Percentiles rank a stretch among this genome's conserved stretches.
Evolutionary conservation across 2,329 filamentous ascomycete genomes (phyloP).

Genomic region (Lasiodiplodia hormozganensis): DNA sequence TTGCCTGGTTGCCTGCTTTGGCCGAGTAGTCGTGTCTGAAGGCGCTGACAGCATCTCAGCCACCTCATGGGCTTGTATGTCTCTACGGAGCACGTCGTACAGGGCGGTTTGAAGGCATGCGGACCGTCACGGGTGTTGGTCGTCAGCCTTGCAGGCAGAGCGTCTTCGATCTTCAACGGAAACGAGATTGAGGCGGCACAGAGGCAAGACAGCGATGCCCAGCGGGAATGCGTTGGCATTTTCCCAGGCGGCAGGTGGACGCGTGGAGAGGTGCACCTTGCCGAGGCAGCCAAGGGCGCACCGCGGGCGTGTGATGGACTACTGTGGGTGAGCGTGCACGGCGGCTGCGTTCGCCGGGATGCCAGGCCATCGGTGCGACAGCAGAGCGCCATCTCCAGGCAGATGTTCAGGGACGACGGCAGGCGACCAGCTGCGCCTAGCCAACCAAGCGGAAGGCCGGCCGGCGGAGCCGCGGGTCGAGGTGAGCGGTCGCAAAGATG

Average conservation of each 20-base stretch:
- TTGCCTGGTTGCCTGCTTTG: constrained; percentile 16
- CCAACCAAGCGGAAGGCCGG: constrained; percentile 13
- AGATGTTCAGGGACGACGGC: neutral
- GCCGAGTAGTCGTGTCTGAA: neutral
- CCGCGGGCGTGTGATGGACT: neutral
- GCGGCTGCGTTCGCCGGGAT: neutral
- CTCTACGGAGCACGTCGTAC: neutral
- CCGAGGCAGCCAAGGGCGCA: neutral
- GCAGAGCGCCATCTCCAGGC: constrained; percentile 3
- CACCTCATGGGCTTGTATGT: neutral
- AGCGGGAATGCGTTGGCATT: neutral
- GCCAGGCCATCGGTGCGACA: neutral
- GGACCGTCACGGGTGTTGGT: neutral
- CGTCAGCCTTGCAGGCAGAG: neutral
- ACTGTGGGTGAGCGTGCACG: constrained; percentile 1
- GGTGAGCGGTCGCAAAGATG: constrained; percentile 26
- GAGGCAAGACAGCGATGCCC: neutral
- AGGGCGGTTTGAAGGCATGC: neutral
- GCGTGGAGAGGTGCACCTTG: neutral
- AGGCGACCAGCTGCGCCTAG: constrained; percentile 1
- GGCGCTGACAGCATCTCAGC: neutral
- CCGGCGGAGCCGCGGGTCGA: constrained; percentile 15
- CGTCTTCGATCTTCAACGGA: neutral
- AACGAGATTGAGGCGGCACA: neutral
- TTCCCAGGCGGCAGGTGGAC: neutral